Evolutionary conservation across 306 rosid species (phyloP).

Genomic region (Sophora flavescens): DNA sequence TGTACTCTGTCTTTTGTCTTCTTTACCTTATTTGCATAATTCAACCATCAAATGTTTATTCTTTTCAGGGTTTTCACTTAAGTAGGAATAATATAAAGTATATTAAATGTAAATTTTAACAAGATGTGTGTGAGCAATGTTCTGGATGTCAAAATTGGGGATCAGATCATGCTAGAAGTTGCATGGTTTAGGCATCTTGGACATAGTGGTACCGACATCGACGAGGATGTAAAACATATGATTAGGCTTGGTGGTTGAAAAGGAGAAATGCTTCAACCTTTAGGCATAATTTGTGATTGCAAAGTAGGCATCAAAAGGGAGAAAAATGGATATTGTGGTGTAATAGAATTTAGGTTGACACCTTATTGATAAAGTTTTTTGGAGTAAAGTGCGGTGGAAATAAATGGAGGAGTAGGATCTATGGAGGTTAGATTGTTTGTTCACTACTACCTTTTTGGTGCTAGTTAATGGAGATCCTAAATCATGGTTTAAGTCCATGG

Average conservation of each 20-base stretch:
- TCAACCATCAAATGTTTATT: too few species aligned
- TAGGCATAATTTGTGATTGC: background rate
- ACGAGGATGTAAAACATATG: background rate
- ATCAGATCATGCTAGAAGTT: background rate
- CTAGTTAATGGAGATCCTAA: background rate
- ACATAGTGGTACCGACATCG: background rate
- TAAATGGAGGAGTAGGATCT: background rate
- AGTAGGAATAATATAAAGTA: background rate
- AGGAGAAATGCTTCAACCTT: background rate
- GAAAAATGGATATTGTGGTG: background rate
- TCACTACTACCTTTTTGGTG: background rate
- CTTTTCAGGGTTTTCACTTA: too few species aligned
- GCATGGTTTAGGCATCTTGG: background rate
- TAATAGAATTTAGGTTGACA: background rate
- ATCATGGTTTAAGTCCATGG: background rate
- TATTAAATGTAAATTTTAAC: background rate
- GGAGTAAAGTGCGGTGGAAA: background rate
- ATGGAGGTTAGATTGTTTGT: background rate
- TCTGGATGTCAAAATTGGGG: background rate
- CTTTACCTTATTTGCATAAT: too few species aligned
- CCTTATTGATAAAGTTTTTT: background rate
- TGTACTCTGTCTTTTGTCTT: too few species aligned
- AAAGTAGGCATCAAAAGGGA: background rate
- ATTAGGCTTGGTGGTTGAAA: background rate
- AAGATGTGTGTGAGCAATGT: background rate